phyloP scores from a whole-genome alignment of 371 early-diverging fungal species.

The Parasitella parasitica region DNA sequence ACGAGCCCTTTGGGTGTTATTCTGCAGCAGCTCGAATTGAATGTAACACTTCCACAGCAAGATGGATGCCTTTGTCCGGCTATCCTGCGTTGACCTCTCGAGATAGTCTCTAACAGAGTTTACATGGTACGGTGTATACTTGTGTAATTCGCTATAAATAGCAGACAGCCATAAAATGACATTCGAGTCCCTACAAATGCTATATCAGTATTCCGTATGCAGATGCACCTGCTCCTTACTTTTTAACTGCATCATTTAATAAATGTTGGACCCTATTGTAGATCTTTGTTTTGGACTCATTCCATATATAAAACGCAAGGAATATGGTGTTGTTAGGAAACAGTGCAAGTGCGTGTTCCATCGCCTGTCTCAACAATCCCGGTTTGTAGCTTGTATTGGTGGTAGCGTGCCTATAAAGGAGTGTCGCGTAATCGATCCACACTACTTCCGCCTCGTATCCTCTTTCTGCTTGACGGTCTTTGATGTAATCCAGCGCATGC shows the following conservation, averaged over 20 bases:
- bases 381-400: slow-evolving; percentile 45
- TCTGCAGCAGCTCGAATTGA: slow-evolving; percentile 52
- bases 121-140: slow-evolving; percentile 53
- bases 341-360: slow-evolving; percentile 44
- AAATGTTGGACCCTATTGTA: slow-evolving; percentile 63
- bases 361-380: slow-evolving; percentile 44
- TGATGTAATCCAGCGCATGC: slow-evolving; percentile 39
- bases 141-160: slow-evolving; percentile 64
- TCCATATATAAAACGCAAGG: slow-evolving; percentile 61
- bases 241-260: slow-evolving; percentile 38
- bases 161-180: slow-evolving; percentile 61
- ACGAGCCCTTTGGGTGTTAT: slow-evolving; percentile 42
- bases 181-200: slow-evolving; percentile 43
- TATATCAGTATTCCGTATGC: not conserved
- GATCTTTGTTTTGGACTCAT: slow-evolving; percentile 65
- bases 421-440: slow-evolving; percentile 43
- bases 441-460: slow-evolving; percentile 43
- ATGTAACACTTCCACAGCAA: slow-evolving; percentile 65
- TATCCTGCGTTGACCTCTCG: slow-evolving; percentile 56
- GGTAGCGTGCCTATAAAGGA: slow-evolving; percentile 46
- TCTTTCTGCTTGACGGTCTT: slow-evolving; percentile 38
- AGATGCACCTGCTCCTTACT: slow-evolving; percentile 22
- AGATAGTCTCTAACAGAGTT: slow-evolving; percentile 60
- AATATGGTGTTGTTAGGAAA: slow-evolving; percentile 67
- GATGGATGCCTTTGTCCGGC: slow-evolving; percentile 50